Conservation (phyloP, 2,329 filamentous ascomycete species). For the Curvularia spicifera region DNA sequence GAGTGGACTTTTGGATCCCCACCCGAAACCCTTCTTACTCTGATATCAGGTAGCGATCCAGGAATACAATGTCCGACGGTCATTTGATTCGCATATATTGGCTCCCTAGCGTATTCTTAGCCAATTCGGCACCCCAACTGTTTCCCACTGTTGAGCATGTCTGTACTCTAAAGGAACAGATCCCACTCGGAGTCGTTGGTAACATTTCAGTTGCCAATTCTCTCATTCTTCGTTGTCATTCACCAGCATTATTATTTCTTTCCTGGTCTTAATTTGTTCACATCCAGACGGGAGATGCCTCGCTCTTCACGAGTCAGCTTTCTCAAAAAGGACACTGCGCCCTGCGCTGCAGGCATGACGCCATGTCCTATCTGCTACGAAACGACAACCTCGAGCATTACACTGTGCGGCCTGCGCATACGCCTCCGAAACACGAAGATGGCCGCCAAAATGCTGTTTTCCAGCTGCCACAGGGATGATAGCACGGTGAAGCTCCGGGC, state of each 20-base stretch:
- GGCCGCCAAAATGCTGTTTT: neutral
- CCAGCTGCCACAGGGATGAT: neutral
- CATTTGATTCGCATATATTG: neutral
- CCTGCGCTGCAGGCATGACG: neutral
- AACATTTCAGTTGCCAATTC: neutral
- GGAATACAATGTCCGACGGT: neutral
- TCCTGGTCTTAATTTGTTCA: neutral
- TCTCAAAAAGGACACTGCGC: neutral
- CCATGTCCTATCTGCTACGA: constrained; percentile 2
- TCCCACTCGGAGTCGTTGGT: too few species aligned
- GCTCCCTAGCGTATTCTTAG: neutral
- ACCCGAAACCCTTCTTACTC: neutral
- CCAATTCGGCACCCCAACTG: neutral
- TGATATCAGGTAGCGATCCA: neutral
- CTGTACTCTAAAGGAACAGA: neutral
- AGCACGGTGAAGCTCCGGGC: neutral
- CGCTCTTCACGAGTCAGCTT: neutral
- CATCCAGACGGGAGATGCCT: neutral
- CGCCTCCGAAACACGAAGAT: neutral
- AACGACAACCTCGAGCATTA: neutral
- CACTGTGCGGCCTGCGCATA: neutral
- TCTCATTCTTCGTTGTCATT: neutral
- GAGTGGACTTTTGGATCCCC: neutral
- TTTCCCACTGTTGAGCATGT: neutral
- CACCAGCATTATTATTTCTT: neutral